A percentile compares a stretch with the other conserved stretches of the same genome.
These are phyloP conservation scores for Mycena albidolilacea DNA, from an alignment of 768 basidiomycete genomes.

Conservation along the genomic window DNA sequence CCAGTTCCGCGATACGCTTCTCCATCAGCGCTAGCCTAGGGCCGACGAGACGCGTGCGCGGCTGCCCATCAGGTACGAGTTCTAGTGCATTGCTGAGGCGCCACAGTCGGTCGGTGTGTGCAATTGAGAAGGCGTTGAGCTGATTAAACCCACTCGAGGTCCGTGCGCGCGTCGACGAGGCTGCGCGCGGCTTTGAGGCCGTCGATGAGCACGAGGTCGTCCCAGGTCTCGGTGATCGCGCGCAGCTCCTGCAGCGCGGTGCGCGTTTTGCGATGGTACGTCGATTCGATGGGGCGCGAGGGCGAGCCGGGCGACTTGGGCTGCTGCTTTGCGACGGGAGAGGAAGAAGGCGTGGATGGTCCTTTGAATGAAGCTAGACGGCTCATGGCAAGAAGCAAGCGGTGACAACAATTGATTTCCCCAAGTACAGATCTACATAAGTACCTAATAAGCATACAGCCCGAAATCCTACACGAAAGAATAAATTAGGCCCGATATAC, in stretches of 20 bases:
- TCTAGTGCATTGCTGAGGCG: slow-evolving; percentile 73
- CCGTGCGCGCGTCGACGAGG: slow-evolving; percentile 84
- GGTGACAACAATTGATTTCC: background rate
- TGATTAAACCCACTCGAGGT: slow-evolving; percentile 77
- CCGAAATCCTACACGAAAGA: slow-evolving; percentile 7
- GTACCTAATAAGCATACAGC: background rate
- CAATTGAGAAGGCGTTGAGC: background rate
- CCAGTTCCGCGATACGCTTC: slow-evolving; percentile 70
- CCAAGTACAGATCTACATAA: background rate
- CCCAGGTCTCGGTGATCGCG: slow-evolving; percentile 79
- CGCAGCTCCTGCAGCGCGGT: slow-evolving; percentile 78
- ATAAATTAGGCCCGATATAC: slow-evolving; percentile 18
- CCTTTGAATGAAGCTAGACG: slow-evolving; percentile 85
- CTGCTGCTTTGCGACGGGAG: slow-evolving; percentile 65
- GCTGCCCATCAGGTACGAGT: slow-evolving; percentile 68
- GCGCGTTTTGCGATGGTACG: slow-evolving; percentile 85
- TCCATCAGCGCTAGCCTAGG: slow-evolving; percentile 82
- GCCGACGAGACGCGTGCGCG: slow-evolving; percentile 70
- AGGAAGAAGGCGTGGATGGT: slow-evolving; percentile 81
- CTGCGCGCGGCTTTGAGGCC: slow-evolving; percentile 82
- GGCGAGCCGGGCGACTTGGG: slow-evolving; percentile 58
- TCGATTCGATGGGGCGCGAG: slow-evolving; percentile 75
- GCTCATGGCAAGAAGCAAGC: slow-evolving; percentile 38
- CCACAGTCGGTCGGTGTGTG: slow-evolving; percentile 27
- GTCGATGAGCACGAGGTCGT: slow-evolving; percentile 84